Conservation (phyloP, 1,284 basidiomycete genomes). For the Chiua sp. region DNA sequence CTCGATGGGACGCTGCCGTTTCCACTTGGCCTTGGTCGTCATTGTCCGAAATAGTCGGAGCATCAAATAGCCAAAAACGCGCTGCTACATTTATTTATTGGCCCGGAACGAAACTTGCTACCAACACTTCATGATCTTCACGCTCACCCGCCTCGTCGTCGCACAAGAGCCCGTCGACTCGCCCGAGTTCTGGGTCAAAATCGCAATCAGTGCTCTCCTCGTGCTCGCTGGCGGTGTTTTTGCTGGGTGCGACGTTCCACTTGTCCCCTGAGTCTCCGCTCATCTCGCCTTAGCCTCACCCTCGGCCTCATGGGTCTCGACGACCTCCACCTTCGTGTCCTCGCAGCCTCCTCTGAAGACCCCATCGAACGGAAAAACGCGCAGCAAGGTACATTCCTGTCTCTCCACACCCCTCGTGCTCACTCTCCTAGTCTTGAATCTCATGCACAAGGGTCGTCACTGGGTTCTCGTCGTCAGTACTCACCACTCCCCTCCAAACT, state of each 20-base stretch:
- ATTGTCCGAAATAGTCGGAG: slow-evolving; percentile 6
- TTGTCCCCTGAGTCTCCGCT: neutral
- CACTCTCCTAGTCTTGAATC: slow-evolving; percentile 61
- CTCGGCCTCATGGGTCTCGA: slow-evolving; percentile 96
- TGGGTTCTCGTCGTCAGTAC: slow-evolving; percentile 90
- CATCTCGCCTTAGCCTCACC: slow-evolving; percentile 57
- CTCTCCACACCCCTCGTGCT: neutral
- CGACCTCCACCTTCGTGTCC: slow-evolving; percentile 88
- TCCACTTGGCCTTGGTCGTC: slow-evolving; percentile 14
- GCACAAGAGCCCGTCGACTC: slow-evolving; percentile 41
- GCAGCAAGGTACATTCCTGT: slow-evolving; percentile 56
- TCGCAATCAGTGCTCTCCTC: slow-evolving; percentile 66
- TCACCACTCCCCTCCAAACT: neutral
- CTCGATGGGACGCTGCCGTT: slow-evolving; percentile 14
- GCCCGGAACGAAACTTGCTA: neutral
- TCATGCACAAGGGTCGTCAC: slow-evolving; percentile 85
- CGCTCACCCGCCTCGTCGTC: neutral
- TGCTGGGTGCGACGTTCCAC: slow-evolving; percentile 62
- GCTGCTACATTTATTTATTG: neutral
- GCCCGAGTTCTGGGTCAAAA: slow-evolving; percentile 70
- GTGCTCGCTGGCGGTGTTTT: slow-evolving; percentile 86
- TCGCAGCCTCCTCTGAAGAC: slow-evolving; percentile 82
- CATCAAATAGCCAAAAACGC: neutral
- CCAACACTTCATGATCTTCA: neutral
- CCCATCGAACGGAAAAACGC: slow-evolving; percentile 71